phyloP scores from a whole-genome alignment of 169 alveolate genomes.

The Perkinsus marinus region DNA sequence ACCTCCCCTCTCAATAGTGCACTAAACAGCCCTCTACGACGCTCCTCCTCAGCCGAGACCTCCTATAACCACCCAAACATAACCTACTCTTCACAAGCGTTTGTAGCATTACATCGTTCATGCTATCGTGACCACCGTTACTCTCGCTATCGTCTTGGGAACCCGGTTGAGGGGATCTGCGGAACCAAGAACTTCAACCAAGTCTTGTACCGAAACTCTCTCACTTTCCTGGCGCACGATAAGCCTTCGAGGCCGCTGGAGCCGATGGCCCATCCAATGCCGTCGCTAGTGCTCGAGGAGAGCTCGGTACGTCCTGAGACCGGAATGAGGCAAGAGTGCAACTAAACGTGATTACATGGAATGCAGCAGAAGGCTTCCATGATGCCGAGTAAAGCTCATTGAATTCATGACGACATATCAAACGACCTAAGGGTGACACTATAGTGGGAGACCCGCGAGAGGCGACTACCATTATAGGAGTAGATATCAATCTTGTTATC shows the following conservation, averaged over 20 bases:
- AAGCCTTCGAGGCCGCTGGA: neutral
- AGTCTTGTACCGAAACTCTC: neutral
- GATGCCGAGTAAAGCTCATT: neutral
- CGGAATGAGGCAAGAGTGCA: neutral
- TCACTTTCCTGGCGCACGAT: neutral
- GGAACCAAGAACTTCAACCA: neutral
- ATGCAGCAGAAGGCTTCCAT: neutral
- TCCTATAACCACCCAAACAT: neutral
- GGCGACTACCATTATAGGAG: slow-evolving; percentile 50
- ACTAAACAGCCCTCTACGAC: neutral
- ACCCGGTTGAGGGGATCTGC: neutral
- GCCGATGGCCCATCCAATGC: neutral
- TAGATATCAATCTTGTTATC: slow-evolving; percentile 63
- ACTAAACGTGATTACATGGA: neutral
- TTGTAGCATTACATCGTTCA: neutral
- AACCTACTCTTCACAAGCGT: neutral
- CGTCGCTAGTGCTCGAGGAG: neutral
- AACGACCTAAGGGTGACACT: slow-evolving; percentile 36
- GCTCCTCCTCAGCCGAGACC: neutral
- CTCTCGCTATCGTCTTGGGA: neutral
- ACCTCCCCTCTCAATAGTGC: neutral
- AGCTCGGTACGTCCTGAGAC: neutral
- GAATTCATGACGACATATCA: slow-evolving; percentile 16
- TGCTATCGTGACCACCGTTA: neutral
- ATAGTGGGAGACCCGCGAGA: too few species aligned